Evolutionary conservation across 352 stramenopile genomes (phyloP), one percentile per base, ranked within the genome.

Genomic region (Thalassiosira exigua): DNA sequence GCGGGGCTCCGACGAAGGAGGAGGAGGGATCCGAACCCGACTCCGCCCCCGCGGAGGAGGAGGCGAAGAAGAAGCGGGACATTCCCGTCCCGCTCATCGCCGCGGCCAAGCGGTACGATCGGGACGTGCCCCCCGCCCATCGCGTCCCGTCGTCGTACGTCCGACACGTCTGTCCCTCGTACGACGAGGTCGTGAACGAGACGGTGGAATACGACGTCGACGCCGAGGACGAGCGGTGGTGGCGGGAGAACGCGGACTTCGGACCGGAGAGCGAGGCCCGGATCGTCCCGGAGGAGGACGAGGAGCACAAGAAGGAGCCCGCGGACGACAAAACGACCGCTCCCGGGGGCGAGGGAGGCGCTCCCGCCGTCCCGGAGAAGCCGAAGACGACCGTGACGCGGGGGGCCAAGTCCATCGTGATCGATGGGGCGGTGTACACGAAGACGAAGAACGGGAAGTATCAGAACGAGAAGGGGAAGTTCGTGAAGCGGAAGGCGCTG

Each of bases 1-100:
- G 60, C 41, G 41, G 12, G 14, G 36, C 3, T 24, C 30, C 51
- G 11, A 91, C 91, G 57, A 41, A 70, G n/a, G n/a, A n/a, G n/a
- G n/a, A n/a, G 22, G 85, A 93, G 29, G 92, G 91, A 66, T 85
- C 88, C 0, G 81, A 88, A 2, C 85, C 85, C 2, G 76, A 77
- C 48, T 91, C 92, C 27, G 83, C 79, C 44, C 69, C 69, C 36
- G 82, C 90, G 1, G 75, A 78, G 48, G 68, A 39, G n/a, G n/a
- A n/a, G n/a, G n/a, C n/a, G n/a, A n/a, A n/a, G n/a, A n/a, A n/a
- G n/a, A n/a, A n/a, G n/a, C n/a, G n/a, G n/a, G n/a, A n/a, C n/a
- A n/a, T n/a, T n/a, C n/a, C n/a, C n/a, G n/a, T n/a, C n/a, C n/a
- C n/a, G n/a, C n/a, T n/a, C n/a, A n/a, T n/a, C n/a, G n/a, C n/a